Percentiles rank a stretch among this genome's conserved stretches.
phyloP scores from a whole-genome alignment of 169 alveolate species.

The Eimeria sp. region DNA sequence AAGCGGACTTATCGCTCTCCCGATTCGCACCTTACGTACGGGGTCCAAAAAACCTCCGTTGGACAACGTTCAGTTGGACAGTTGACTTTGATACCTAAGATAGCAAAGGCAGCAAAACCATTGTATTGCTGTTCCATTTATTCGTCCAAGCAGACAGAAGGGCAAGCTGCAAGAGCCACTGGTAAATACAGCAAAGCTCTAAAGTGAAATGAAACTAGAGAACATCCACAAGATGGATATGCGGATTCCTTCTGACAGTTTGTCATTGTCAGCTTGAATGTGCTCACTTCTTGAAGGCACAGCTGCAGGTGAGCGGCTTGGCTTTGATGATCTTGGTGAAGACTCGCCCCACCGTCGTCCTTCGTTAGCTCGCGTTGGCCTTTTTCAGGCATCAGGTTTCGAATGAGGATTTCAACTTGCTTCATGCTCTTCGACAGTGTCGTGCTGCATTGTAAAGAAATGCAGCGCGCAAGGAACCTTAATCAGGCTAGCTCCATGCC shows the following conservation, averaged over 20 bases:
- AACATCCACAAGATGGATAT: background rate
- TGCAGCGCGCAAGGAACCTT: background rate
- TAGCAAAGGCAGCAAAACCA: background rate
- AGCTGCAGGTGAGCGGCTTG: slow-evolving; percentile 29
- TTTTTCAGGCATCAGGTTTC: slow-evolving; percentile 31
- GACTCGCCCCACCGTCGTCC: background rate
- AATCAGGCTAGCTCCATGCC: background rate
- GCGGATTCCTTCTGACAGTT: background rate
- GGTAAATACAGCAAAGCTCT: background rate
- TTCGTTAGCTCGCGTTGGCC: background rate
- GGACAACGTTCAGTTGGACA: slow-evolving; percentile 52
- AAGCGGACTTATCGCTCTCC: too few species aligned
- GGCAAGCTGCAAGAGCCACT: background rate
- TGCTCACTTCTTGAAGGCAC: slow-evolving; percentile 69
- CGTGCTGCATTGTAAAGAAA: background rate
- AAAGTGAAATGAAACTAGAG: background rate
- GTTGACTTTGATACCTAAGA: slow-evolving; percentile 32
- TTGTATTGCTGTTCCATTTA: background rate
- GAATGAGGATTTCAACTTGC: slow-evolving; percentile 57
- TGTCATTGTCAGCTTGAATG: background rate
- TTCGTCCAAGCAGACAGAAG: background rate
- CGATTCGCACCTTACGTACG: background rate
- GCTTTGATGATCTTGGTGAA: slow-evolving; percentile 11
- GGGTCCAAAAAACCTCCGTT: slow-evolving; percentile 25
- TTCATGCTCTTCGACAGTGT: slow-evolving; percentile 60